Percentiles rank a stretch among this genome's conserved stretches.
Evolutionary conservation across 192 early-diverging fungal species (phyloP).

Genomic region (Phycomyces blakesleeanus): DNA sequence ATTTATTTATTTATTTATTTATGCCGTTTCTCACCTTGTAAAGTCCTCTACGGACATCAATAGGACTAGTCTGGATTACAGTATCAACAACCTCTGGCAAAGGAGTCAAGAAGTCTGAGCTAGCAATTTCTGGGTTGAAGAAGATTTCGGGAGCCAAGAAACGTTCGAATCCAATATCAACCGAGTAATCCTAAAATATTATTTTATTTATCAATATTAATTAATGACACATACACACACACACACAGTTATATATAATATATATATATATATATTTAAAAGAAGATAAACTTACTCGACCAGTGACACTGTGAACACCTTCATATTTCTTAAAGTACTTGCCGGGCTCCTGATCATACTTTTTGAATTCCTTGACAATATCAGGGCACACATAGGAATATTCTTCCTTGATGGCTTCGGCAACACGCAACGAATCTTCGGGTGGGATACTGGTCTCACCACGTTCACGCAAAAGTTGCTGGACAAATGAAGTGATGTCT

Average conservation of each 20-base stretch:
- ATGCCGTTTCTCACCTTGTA: slow-evolving; percentile 64
- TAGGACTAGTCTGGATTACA: slow-evolving; percentile 94
- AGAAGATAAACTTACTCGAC: slow-evolving; percentile 51
- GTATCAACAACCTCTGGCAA: slow-evolving; percentile 94
- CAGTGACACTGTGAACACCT: slow-evolving; percentile 81
- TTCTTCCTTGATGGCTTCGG: slow-evolving; percentile 94
- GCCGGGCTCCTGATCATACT: slow-evolving; percentile 84
- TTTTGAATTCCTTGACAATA: slow-evolving; percentile 95
- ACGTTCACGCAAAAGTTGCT: slow-evolving; percentile 95
- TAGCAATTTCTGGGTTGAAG: slow-evolving; percentile 98
- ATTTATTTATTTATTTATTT: too few species aligned
- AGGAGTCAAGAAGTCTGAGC: slow-evolving; percentile 94
- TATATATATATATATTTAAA: too few species aligned
- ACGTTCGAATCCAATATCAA: slow-evolving; percentile 97
- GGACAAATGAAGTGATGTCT: slow-evolving; percentile 97
- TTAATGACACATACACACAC: too few species aligned
- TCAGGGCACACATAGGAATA: slow-evolving; percentile 96
- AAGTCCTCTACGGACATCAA: slow-evolving; percentile 93
- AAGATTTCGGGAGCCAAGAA: slow-evolving; percentile 99
- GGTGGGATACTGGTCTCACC: slow-evolving; percentile 92
- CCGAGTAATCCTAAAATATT: slow-evolving; percentile 81
- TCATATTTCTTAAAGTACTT: slow-evolving; percentile 89
- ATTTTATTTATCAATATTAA: too few species aligned
- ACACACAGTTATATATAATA: too few species aligned
- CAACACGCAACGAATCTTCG: slow-evolving; percentile 93